These are phyloP conservation scores for Aureobasidium sp. DNA, from an alignment of 2,329 filamentous ascomycete genomes.

Conservation along the genomic window DNA sequence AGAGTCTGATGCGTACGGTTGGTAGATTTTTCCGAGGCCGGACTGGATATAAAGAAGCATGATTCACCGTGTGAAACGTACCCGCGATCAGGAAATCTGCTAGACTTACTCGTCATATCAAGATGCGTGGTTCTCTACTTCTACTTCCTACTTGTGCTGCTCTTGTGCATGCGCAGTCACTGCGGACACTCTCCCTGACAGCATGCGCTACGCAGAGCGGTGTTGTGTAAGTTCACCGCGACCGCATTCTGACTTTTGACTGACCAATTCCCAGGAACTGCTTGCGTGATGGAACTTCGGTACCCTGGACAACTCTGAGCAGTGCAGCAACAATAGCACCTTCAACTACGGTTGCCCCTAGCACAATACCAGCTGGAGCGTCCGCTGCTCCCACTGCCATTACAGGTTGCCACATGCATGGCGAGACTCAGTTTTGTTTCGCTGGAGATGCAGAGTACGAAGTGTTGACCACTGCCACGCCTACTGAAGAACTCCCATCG, in stretches of 20 bases:
- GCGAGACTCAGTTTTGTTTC: constrained; percentile 37
- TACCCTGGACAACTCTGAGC: constrained; percentile 2
- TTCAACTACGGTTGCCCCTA: neutral
- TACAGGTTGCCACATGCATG: constrained; percentile 40
- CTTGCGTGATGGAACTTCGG: neutral
- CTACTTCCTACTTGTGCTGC: neutral
- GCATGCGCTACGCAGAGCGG: neutral
- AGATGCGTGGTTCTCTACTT: neutral
- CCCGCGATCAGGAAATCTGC: neutral
- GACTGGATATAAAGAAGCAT: neutral
- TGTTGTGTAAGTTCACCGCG: neutral
- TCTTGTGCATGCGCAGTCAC: neutral
- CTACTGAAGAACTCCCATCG: constrained; percentile 50
- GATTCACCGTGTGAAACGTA: neutral
- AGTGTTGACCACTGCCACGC: constrained; percentile 42
- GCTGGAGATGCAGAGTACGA: constrained; percentile 35
- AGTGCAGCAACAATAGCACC: neutral
- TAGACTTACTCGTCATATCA: neutral
- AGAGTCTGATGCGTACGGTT: neutral
- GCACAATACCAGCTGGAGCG: neutral
- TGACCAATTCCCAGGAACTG: neutral
- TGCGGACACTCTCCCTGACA: neutral
- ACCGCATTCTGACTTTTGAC: neutral
- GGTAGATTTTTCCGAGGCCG: neutral
- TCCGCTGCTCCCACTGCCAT: neutral